Evolutionary conservation across 306 rosid genomes (phyloP), one percentile per base, ranked within the genome.

Genomic region (Adenanthera pavonina): DNA sequence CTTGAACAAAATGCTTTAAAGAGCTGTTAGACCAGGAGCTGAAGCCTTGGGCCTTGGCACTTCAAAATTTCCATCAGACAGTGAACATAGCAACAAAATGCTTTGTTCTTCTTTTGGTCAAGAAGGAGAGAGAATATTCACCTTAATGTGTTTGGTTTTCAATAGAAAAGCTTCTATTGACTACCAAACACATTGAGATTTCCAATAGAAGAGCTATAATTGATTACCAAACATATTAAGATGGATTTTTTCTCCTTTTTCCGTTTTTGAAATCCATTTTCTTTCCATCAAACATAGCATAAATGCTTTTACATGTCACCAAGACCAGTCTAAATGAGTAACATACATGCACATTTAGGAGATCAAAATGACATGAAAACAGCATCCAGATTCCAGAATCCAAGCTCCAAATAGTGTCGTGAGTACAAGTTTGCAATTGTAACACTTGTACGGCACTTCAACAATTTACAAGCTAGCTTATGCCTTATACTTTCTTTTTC

Each of bases 391-490:
- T 61, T 61, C 17, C 17, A 61, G 40, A 25, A 12, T 33, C 68
- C 68, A 61, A 33, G n/a, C 41, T 61, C 68, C 43, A 34, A 60
- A 33, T 30, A 8, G 41, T 33, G n/a, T 61, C 68, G 41, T 5
- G 17, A 9, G 41, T 61, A 61, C 68, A 61, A 61, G n/a, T 61
- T 7, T 3, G n/a, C 3, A 33, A 61, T 9, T 11, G 68, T 15
- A 20, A 53, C n/a, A 49, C 25, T 72, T 30, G 16, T 5, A 16
- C 38, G 65, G 12, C 35, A 68, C 46, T 65, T 36, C 38, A 36
- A 75, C 69, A 41, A 35, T 40, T 65, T 48, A 77, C 49, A 65
- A 76, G 43, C 46, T 54, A 44, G 53, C 59, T 40, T 60, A 57
- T 14, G 68, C 20, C 46, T 25, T 60, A 60, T 20, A 49, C 68